These are phyloP conservation scores for Pulveroboletus frians DNA, from an alignment of 768 basidiomycete genomes.

Conservation along the genomic window DNA sequence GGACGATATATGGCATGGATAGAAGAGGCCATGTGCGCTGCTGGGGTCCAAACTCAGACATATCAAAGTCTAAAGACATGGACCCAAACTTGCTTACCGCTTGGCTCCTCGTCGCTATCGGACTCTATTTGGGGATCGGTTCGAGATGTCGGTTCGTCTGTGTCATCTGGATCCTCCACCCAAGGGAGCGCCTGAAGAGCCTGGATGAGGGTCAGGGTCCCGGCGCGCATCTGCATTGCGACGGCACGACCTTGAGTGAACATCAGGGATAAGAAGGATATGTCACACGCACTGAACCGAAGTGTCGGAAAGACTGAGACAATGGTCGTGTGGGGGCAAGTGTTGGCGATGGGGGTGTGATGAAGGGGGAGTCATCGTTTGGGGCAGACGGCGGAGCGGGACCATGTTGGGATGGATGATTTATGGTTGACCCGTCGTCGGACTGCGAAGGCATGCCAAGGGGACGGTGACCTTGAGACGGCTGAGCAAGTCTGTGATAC, in stretches of 20 bases:
- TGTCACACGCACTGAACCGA: slow-evolving; percentile 57
- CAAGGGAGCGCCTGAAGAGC: slow-evolving; percentile 82
- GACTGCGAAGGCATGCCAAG: slow-evolving; percentile 22
- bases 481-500: slow-evolving; percentile 8
- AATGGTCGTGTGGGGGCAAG: slow-evolving; percentile 40
- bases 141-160: slow-evolving; percentile 51
- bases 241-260: neutral
- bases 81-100: slow-evolving; percentile 30
- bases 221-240: slow-evolving; percentile 66
- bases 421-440: slow-evolving; percentile 5
- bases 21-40: slow-evolving; percentile 64
- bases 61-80: neutral
- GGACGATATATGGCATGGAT: slow-evolving; percentile 87
- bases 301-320: slow-evolving; percentile 54
- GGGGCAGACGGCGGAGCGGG: slow-evolving; percentile 9
- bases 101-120: slow-evolving; percentile 61
- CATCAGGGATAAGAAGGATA: neutral
- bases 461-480: slow-evolving; percentile 8
- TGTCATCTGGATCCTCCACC: slow-evolving; percentile 63
- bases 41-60: slow-evolving; percentile 23
- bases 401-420: slow-evolving; percentile 3
- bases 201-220: slow-evolving; percentile 86
- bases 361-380: slow-evolving; percentile 60
- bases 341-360: slow-evolving; percentile 67
- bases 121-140: slow-evolving; percentile 39